These are phyloP conservation scores for Rhypophila decipiens DNA, from an alignment of 495 filamentous ascomycete species.

Conservation along the genomic window DNA sequence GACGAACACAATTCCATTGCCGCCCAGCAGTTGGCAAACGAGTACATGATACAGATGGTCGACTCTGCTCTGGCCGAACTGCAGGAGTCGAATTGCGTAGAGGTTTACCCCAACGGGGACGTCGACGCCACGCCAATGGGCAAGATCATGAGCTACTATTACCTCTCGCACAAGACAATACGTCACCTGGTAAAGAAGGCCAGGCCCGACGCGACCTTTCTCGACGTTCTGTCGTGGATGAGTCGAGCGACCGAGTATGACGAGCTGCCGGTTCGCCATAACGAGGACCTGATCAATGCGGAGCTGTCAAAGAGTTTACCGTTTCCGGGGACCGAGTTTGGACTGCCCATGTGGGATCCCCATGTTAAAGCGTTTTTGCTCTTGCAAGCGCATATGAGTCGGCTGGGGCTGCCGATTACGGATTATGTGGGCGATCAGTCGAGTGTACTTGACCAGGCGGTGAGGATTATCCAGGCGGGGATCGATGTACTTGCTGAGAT, in stretches of 20 bases:
- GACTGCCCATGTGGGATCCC: conserved; percentile 92
- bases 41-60: conserved; percentile 89
- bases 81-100: conserved; percentile 73
- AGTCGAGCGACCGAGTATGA: conserved; percentile 91
- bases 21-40: conserved; percentile 77
- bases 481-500: conserved; percentile 94
- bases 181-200: conserved; percentile 71
- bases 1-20: conserved; percentile 89
- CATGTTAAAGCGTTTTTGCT: conserved; percentile 96
- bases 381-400: conserved; percentile 89
- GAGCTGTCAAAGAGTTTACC: conserved; percentile 75
- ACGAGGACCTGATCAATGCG: conserved; percentile 96
- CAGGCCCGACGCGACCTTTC: conserved; percentile 69
- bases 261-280: conserved; percentile 96
- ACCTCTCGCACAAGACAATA: conserved; percentile 93
- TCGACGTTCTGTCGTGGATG: conserved; percentile 90
- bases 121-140: conserved; percentile 83
- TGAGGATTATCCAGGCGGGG: conserved; percentile 87
- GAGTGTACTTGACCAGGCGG: conserved; percentile 81
- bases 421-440: conserved; percentile 95
- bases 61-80: conserved; percentile 77
- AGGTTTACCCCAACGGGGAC: conserved; percentile 77
- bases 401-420: conserved; percentile 85
- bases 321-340: conserved; percentile 49
- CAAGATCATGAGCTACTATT: conserved; percentile 99